Base-by-base conservation (phyloP, 805 yeast species). In the Metschnikowia chrysomelidarum region DNA sequence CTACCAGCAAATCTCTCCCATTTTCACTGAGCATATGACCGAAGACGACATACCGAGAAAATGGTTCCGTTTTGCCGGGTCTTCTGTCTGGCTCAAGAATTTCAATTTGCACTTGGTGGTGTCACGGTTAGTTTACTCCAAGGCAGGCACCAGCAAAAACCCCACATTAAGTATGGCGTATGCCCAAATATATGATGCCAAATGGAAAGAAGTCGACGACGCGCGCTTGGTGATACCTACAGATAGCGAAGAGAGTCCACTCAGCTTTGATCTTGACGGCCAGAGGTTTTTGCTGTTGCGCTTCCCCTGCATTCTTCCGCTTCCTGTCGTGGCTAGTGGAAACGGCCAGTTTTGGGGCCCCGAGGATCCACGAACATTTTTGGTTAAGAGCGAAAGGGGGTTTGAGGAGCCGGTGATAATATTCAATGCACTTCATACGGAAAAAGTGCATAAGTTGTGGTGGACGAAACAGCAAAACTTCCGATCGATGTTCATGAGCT, bases 281-380 rank as follows among this genome's bases (percentile, higher is more conserved):
- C 36, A 37, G 14, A 20, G 19, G 15, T 32, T 32, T 12, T 27
- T 11, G 6, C 19, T 25, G 8, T 18, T 16, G 30, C 16, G 36
- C n/a, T 39, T 34, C 19, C 43, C 43, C 5, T 17, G 30, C n/a
- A 12, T 36, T 5, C 17, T 39, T 19, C 40, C 43, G 10, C 22
- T 39, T 23, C 43, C 43, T 3, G 27, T 34, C 27, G 17, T 11
- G 15, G 18, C 15, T 12, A 27, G 23, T 21, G n/a, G n/a, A n/a
- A n/a, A n/a, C n/a, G n/a, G n/a, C n/a, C n/a, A n/a, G n/a, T n/a
- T n/a, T n/a, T 43, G 36, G 2, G 78, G 79, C 0, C 73, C 78
- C 2, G 76, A 73, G 50, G 76, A 73, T 44, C 76, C 79, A 2
- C 56, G 76, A 24, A 50, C 72, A 16, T 42, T 70, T 6, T 34